phyloP scores from a whole-genome alignment of 495 filamentous ascomycete species.

The Lepidopterella palustris region DNA sequence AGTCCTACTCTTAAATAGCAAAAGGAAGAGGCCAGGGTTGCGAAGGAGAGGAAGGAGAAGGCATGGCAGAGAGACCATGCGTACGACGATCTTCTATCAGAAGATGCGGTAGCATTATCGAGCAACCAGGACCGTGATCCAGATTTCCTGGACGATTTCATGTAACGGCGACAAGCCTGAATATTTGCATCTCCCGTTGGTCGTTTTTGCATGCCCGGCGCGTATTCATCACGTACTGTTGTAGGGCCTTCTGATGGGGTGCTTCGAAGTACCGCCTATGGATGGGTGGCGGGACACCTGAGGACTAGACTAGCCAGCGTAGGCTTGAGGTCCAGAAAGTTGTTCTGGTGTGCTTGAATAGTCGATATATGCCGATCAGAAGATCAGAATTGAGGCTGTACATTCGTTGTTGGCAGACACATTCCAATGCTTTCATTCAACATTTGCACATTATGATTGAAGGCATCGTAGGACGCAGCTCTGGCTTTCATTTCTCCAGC shows the following conservation, averaged over 20 bases:
- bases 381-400: conserved; percentile 8
- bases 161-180: conserved; percentile 44
- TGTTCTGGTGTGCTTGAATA: too few relatives aligned
- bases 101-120: conserved; percentile 55
- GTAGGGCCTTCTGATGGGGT: too few relatives aligned
- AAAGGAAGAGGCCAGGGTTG: conserved; percentile 71
- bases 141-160: conserved; percentile 67
- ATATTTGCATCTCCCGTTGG: too few relatives aligned
- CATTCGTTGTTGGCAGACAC: conserved; percentile 31
- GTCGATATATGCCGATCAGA: background rate
- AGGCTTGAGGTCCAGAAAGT: too few relatives aligned
- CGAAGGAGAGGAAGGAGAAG: conserved; percentile 74
- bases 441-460: conserved; percentile 34
- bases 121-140: conserved; percentile 62
- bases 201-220: too few relatives aligned
- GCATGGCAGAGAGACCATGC: conserved; percentile 93
- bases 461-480: conserved; percentile 31
- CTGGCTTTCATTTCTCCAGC: conserved; percentile 10
- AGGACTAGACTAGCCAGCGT: too few relatives aligned
- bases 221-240: too few relatives aligned
- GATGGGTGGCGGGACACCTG: too few relatives aligned
- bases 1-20: conserved; percentile 43
- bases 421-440: conserved; percentile 40
- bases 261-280: too few relatives aligned
- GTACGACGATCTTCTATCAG: conserved; percentile 77